Conservation (phyloP, 345 rosid genomes). For the Lagerstroemia speciosa region DNA sequence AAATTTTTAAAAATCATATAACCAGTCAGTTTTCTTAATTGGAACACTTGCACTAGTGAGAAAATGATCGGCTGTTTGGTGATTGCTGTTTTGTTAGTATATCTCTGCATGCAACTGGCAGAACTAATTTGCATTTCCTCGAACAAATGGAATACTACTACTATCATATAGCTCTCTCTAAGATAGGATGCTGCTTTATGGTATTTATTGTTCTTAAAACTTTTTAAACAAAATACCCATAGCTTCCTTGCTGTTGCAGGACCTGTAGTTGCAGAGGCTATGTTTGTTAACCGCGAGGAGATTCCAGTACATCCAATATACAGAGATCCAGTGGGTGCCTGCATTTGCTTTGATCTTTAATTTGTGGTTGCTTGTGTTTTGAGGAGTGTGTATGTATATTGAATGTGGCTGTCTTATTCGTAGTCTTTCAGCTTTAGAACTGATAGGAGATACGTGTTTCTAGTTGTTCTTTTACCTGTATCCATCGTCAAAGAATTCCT, state of each 20-base stretch:
- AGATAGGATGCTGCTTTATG: background rate
- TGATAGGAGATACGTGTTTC: too few relatives aligned
- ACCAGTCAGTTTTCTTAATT: too few relatives aligned
- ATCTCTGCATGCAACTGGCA: too few relatives aligned
- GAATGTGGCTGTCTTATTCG: too few relatives aligned
- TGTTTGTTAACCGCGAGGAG: constrained; percentile 87
- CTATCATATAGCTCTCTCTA: background rate
- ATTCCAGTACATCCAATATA: constrained; percentile 72
- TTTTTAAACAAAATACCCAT: background rate
- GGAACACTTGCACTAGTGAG: too few relatives aligned
- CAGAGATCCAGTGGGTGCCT: constrained; percentile 71
- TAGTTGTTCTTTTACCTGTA: too few relatives aligned
- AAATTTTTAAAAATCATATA: too few relatives aligned
- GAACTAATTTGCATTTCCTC: background rate
- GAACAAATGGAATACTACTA: background rate
- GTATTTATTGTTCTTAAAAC: background rate
- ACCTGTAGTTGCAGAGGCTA: constrained; percentile 94
- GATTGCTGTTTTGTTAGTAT: too few relatives aligned
- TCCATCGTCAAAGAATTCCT: too few relatives aligned
- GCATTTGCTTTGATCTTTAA: background rate
- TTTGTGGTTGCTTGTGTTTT: background rate
- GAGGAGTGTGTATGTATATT: too few relatives aligned
- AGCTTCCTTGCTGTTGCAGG: constrained; percentile 32
- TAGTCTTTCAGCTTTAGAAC: too few relatives aligned
- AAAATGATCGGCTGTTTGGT: too few relatives aligned